phyloP scores from a whole-genome alignment of 768 basidiomycete genomes.

The Lyophyllum decastes region DNA sequence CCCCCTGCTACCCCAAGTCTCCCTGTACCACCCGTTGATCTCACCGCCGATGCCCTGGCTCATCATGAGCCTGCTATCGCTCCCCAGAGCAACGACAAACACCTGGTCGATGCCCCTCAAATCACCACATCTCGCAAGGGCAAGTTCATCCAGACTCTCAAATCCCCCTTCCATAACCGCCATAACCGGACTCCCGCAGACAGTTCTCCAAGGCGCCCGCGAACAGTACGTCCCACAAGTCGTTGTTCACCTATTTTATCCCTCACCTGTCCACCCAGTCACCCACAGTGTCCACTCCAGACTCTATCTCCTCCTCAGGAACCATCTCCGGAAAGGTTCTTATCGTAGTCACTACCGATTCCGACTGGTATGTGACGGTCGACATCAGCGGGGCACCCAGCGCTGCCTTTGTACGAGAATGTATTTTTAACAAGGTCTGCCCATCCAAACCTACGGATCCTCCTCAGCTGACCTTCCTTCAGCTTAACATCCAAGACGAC shows the following conservation, averaged over 20 bases:
- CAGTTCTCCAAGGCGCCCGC: conserved; percentile 26
- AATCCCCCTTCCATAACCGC: conserved; percentile 31
- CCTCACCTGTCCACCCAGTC: conserved; percentile 29
- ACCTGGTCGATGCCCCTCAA: conserved; percentile 18
- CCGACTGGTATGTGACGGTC: conserved; percentile 73
- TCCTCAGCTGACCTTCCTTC: conserved; percentile 8
- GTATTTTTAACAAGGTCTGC: conserved; percentile 77
- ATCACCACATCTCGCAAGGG: conserved; percentile 28
- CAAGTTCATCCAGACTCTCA: conserved; percentile 35
- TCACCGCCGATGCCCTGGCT: conserved; percentile 37
- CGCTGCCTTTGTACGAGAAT: conserved; percentile 74
- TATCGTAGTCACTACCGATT: conserved; percentile 75
- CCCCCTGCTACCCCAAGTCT: conserved; percentile 68
- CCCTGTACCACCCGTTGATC: conserved; percentile 42
- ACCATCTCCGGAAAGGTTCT: conserved; percentile 39
- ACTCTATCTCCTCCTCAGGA: conserved; percentile 31
- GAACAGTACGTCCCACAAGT: conserved; percentile 32
- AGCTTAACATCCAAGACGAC: conserved; percentile 85
- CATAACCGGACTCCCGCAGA: conserved; percentile 21
- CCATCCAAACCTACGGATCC: conserved; percentile 5
- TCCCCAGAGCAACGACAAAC: conserved; percentile 1
- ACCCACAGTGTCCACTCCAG: conserved; percentile 39
- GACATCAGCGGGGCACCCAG: conserved; percentile 67
- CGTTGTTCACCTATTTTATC: conserved; percentile 23
- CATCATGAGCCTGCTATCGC: conserved; percentile 28